Base-by-base conservation (phyloP, 495 filamentous ascomycete species). In the Endocarpon pusillum region DNA sequence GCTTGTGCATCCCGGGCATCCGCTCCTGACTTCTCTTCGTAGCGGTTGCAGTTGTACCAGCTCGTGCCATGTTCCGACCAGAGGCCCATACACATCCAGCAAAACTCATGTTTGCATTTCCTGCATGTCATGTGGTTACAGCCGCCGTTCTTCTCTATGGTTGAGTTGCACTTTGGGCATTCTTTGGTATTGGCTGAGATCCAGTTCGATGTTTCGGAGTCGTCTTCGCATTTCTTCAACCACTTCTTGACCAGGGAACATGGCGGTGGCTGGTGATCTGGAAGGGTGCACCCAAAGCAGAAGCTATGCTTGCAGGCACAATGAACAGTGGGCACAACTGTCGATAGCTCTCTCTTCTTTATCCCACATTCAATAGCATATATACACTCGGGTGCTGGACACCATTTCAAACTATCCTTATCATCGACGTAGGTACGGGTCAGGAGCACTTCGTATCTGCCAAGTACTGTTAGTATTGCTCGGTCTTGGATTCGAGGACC, bases 61-160 rank as follows among this genome's bases (percentile, higher is more conserved):
- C 84, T 94, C n/a, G 89, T 96, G 37, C 89, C 89, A 48, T 97
- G 89, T 52, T 97, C 89, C 1, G 83, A 85, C 89, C 89, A 97
- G 6, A 92, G 61, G 1, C 89, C 89, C 89, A 97, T 97, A 53
- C 89, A 97, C 74, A 97, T 94, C 89, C 89, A 97, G 62, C 89
- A 97, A 48, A 97, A 97, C 53, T 97, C 89, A 49, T 96, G 78
- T 47, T 89, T 86, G 63, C 89, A 97, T 56, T 97, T 97, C 29
- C 89, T 71, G 55, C 89, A 97, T 0, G 89, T 97, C 89, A 97
- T 97, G 51, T 97, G 89, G 63, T 97, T 97, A 58, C 89, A 97
- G 3, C 89, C 89, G 12, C 89, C 89, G 42, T 97, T 97, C 66
- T 97, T 97, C 61, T 97, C 89, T 32, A 97, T 97, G 1, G 91